Base-by-base conservation (phyloP, 192 early-diverging fungal species). In the Linnemannia hyalina region DNA sequence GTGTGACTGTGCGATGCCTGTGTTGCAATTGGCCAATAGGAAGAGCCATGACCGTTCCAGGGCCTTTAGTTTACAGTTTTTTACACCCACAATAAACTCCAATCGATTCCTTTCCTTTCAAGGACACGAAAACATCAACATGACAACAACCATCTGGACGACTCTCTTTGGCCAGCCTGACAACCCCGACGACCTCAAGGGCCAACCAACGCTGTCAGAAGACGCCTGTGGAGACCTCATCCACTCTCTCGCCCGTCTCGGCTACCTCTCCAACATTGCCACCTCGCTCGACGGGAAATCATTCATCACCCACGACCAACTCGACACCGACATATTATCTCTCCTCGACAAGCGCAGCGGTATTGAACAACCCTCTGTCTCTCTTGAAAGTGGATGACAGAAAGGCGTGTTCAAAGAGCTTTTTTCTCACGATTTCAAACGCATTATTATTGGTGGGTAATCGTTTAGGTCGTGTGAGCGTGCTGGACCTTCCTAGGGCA, bases 231-330 rank as follows among this genome's bases (percentile, higher is more conserved):
- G 74, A 15, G 76, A 81, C 54, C 72, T 86, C 10, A 73, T 86
- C 36, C 74, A 81, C 20, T 81, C 75, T 49, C 76, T 86, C 6
- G 52, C 78, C 2, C 84, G 80, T 3, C 79, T 86, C 63, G 84
- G 84, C 3, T 81, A 74, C 68, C 74, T 86, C 42, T 2, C 60
- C 44, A 76, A 78, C 49, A 78, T 86, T 10, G 55, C 46, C 16
- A 63, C 70, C 20, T 80, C 78, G 11, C 78, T 80, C 40, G 84
- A 86, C 47, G 84, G 84, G 46, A 77, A 78, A 23, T 36, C 84
- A 60, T 86, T 86, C 71, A 81, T 86, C 54, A 86, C 84, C 35
- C 84, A 81, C 68, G 78, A 86, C 8, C 78, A 86, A 35, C 79
- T 86, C 26, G 40, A 57, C 40, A n/a, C 69, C 41, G 84, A 86